Evolutionary conservation across 768 basidiomycete species (phyloP).

Genomic region (Rhizopogon sp.): DNA sequence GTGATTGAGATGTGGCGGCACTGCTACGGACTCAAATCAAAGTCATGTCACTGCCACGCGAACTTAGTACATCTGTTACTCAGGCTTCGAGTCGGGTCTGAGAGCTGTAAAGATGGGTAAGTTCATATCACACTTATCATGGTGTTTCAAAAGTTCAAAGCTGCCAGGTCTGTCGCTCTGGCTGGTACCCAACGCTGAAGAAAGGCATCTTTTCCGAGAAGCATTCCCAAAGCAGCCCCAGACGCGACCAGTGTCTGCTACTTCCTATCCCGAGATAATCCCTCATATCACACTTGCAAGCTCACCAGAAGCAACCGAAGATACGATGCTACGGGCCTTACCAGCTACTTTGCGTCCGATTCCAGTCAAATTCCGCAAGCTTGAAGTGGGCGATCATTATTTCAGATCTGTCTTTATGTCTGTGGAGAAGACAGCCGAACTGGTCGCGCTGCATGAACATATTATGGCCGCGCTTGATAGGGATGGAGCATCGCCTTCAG

Average conservation of each 20-base stretch:
- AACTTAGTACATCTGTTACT: too few relatives aligned
- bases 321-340: slow-evolving; percentile 34
- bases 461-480: slow-evolving; percentile 34
- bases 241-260: slow-evolving; percentile 13
- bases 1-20: too few relatives aligned
- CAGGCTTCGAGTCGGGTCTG: too few relatives aligned
- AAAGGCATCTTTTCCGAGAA: slow-evolving; percentile 37
- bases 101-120: neutral
- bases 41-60: neutral
- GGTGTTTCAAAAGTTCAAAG: neutral
- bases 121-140: neutral
- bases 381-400: slow-evolving; percentile 58
- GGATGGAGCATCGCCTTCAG: slow-evolving; percentile 35
- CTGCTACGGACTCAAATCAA: too few relatives aligned
- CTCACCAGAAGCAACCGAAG: neutral
- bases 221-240: slow-evolving; percentile 38
- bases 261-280: slow-evolving; percentile 55
- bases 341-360: slow-evolving; percentile 31
- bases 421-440: slow-evolving; percentile 38
- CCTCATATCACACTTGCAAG: slow-evolving; percentile 68
- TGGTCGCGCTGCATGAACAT: slow-evolving; percentile 43
- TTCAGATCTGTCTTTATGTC: slow-evolving; percentile 67
- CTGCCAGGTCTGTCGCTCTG: slow-evolving; percentile 56
- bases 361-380: slow-evolving; percentile 42
- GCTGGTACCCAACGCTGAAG: slow-evolving; percentile 55